Evolutionary conservation across 2,329 filamentous ascomycete genomes (phyloP).

Genomic region (Lachnellula willkommii): DNA sequence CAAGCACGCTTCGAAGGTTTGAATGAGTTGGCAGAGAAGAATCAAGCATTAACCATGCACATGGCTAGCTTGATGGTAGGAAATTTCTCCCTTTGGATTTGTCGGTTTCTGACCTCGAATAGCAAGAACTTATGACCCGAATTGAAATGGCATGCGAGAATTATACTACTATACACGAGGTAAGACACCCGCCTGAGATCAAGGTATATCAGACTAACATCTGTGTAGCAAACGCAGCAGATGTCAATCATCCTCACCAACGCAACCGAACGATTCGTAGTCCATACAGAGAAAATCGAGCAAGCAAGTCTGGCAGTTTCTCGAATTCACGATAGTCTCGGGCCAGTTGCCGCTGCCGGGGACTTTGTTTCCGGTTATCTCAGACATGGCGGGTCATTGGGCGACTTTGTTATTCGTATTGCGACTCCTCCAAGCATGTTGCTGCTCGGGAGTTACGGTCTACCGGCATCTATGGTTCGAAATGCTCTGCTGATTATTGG

Average conservation of each 20-base stretch:
- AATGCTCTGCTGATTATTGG: constrained; percentile 19
- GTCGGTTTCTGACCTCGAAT: constrained; percentile 2
- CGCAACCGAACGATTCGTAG: constrained; percentile 22
- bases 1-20: constrained; percentile 18
- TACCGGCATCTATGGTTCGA: constrained; percentile 19
- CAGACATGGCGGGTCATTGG: constrained; percentile 7
- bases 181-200: constrained; percentile 4
- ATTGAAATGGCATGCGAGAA: constrained; percentile 19
- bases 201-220: neutral
- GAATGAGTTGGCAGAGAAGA: constrained; percentile 18
- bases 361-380: constrained; percentile 14
- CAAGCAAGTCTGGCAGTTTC: constrained; percentile 19
- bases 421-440: constrained; percentile 14
- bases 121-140: constrained; percentile 18
- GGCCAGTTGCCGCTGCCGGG: constrained; percentile 17
- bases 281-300: constrained; percentile 22
- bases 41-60: constrained; percentile 15
- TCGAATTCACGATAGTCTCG: constrained; percentile 22
- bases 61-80: constrained; percentile 20
- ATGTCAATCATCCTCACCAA: constrained; percentile 19
- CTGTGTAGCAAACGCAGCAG: constrained; percentile 19
- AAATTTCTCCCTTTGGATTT: neutral
- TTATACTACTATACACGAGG: constrained; percentile 23
- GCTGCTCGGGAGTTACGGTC: constrained; percentile 22
- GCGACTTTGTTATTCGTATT: constrained; percentile 19